Evolutionary conservation across 2,329 filamentous ascomycete species (phyloP).

Genomic region (Fusarium nurragi): DNA sequence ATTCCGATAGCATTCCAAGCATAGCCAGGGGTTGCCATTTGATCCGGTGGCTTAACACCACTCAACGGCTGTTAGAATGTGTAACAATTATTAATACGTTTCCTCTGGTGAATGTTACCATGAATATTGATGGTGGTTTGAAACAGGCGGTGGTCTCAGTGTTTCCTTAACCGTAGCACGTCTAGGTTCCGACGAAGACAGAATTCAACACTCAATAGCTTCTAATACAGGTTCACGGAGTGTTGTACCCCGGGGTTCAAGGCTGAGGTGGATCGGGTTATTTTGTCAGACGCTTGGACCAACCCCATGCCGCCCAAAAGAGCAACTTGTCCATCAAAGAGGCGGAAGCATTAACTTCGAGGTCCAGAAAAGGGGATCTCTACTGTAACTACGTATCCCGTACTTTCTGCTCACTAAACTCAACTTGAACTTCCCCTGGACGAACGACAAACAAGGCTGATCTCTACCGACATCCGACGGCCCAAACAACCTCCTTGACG

Average conservation of each 20-base stretch:
- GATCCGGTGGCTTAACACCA: neutral
- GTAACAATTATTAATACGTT: neutral
- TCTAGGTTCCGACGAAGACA: too few relatives aligned
- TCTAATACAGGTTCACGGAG: neutral
- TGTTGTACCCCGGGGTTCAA: conserved; percentile 1
- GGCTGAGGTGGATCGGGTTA: conserved; percentile 27
- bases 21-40: neutral
- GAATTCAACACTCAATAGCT: neutral
- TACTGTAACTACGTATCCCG: conserved; percentile 25
- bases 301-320: conserved; percentile 40
- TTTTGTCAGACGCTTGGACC: conserved; percentile 46
- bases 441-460: conserved; percentile 20
- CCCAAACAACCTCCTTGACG: neutral
- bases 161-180: neutral
- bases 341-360: conserved; percentile 39
- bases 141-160: neutral
- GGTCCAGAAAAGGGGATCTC: conserved; percentile 47
- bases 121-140: neutral
- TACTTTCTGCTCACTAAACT: conserved; percentile 29
- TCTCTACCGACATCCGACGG: conserved; percentile 5
- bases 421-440: conserved; percentile 23
- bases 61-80: neutral
- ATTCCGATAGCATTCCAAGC: conserved; percentile 7
- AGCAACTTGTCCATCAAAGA: conserved; percentile 44
- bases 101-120: neutral